Conservation (phyloP, 116 monocot species). For the Papilionanthe hybrid region DNA sequence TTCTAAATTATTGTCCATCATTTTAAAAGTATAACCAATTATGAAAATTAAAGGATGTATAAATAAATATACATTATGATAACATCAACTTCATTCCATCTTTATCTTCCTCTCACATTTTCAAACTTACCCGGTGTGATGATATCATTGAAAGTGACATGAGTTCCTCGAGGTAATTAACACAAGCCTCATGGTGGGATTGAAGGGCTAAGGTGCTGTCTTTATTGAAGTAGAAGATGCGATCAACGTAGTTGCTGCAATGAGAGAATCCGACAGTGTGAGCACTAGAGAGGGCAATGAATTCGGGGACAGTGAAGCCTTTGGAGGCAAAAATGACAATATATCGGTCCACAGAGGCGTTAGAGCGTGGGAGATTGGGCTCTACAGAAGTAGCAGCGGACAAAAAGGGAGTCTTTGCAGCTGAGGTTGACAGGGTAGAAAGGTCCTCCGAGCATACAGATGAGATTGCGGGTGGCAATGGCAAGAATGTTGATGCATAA, state of each 20-base stretch:
- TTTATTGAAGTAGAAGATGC: slow-evolving; percentile 26
- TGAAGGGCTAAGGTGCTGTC: too few relatives aligned
- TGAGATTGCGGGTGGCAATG: slow-evolving; percentile 63
- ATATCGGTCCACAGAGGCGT: slow-evolving; percentile 22
- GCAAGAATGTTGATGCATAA: too few relatives aligned
- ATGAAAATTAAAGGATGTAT: too few relatives aligned
- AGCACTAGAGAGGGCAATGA: slow-evolving; percentile 43
- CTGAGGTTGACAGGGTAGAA: slow-evolving; percentile 37
- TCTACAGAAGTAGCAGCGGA: slow-evolving; percentile 12
- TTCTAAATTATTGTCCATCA: too few relatives aligned
- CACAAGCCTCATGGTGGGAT: too few relatives aligned
- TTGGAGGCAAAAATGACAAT: slow-evolving; percentile 26
- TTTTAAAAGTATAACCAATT: too few relatives aligned
- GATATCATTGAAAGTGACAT: too few relatives aligned
- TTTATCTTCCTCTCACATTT: too few relatives aligned
- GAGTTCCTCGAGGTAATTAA: too few relatives aligned
- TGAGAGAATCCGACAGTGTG: slow-evolving; percentile 61
- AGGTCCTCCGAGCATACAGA: slow-evolving; percentile 48
- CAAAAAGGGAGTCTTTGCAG: slow-evolving; percentile 35
- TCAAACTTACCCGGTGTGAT: too few relatives aligned
- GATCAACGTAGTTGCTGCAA: slow-evolving; percentile 51
- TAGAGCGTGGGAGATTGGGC: slow-evolving; percentile 17
- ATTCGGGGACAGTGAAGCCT: slow-evolving; percentile 34
- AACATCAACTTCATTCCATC: too few relatives aligned
- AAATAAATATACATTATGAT: too few relatives aligned